Base-by-base conservation (phyloP, 2,329 filamentous ascomycete genomes). In the Sarocladium strictum region DNA sequence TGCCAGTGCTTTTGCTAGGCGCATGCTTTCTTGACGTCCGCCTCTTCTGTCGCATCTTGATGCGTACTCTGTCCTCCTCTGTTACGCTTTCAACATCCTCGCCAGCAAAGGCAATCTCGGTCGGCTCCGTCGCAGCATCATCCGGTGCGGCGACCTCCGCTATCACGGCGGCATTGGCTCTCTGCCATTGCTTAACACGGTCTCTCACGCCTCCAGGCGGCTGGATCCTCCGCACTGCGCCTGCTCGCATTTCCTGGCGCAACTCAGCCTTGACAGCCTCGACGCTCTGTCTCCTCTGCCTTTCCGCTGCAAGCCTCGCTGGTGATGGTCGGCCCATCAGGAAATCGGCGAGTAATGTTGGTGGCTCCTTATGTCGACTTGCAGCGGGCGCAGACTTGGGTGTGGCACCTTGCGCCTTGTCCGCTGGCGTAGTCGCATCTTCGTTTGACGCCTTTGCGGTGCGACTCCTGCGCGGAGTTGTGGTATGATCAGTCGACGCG, bases 121-220 rank as follows among this genome's bases (percentile, higher is more conserved):
- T 80, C 2, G 84, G 79, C 60, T 83, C 81, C 27, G 75, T 81
- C 5, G 78, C 75, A 6, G 76, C 69, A 23, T 77, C 76, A 29
- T 80, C 72, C 1, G 78, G 77, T 10, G 38, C 21, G 6, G 38
- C 21, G 6, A 15, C 24, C n/a, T 53, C 41, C 3, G 64, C 71
- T 69, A 86, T 79, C 24, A 85, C 86, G 5, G 80, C 79, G 32
- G 86, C 87, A 63, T 87, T 90, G 60, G 85, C 77, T 64, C 86
- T 86, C 69, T 96, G 90, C 91, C 91, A 96, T 69, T 86, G 81
- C 61, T 85, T 86, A 53, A 96, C 89, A 63, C 91, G 85, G 60
- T 89, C 87, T 58, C 82, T 82, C 49, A 95, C 87, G n/a, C 81
- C 81, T 3, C 80, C 79, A 0, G 83, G 87, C 64, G 74, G 81